phyloP scores from a whole-genome alignment of 305 asterid genomes.

The Fraxinus baroniana region DNA sequence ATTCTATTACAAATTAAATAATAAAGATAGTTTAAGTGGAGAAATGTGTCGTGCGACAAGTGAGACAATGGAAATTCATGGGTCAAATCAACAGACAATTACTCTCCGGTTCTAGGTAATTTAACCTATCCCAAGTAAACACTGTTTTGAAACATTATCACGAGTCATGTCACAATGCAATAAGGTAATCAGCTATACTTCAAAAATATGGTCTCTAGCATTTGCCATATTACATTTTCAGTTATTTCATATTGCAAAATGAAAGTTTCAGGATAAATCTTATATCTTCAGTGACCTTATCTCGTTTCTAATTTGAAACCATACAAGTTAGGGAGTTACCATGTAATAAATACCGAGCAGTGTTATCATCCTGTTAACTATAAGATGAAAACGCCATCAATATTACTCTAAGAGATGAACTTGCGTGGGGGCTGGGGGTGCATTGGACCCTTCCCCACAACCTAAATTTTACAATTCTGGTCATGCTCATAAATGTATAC shows the following conservation, averaged over 20 bases:
- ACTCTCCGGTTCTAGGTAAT: not conserved
- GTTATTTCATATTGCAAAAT: not conserved
- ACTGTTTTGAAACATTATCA: not conserved
- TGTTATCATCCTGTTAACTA: not conserved
- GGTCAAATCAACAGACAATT: not conserved
- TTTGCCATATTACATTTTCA: not conserved
- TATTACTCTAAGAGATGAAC: not conserved
- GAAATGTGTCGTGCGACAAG: not conserved
- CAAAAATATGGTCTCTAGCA: not conserved
- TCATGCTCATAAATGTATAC: not conserved
- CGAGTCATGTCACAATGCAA: not conserved
- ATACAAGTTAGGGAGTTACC: not conserved
- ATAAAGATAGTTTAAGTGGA: conserved; percentile 11
- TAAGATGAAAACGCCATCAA: not conserved
- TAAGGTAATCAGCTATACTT: not conserved
- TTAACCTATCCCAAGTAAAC: not conserved
- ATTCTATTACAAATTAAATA: conserved; percentile 19
- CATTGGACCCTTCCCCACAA: not conserved
- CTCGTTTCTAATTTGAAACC: not conserved
- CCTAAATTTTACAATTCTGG: not conserved
- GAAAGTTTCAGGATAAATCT: not conserved
- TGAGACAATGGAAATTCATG: not conserved
- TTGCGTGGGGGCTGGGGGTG: not conserved
- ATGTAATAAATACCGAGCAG: not conserved
- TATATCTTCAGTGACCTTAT: not conserved